A percentile compares a stretch with the other conserved stretches of the same genome.
Conservation (phyloP, 768 basidiomycete species). For the Naganishia onofrii region DNA sequence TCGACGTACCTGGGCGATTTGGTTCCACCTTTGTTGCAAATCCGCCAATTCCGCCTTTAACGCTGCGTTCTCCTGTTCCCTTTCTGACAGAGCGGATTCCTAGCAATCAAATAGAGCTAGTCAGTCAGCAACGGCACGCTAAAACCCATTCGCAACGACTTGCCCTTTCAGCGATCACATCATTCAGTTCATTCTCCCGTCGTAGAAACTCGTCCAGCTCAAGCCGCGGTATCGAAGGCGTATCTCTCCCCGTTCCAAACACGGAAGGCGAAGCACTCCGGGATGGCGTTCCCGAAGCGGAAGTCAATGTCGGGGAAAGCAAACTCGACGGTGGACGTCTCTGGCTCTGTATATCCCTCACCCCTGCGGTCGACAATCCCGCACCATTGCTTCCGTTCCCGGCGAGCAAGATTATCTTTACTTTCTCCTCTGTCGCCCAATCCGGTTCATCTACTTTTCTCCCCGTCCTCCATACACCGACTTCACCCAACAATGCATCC, state of each 20-base stretch:
- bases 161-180: constrained; percentile 75
- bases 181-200: constrained; percentile 93
- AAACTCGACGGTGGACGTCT: constrained; percentile 20
- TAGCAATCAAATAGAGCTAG: constrained; percentile 39
- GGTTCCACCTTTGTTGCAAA: constrained; percentile 84
- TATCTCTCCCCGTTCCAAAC: constrained; percentile 21
- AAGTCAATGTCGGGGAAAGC: constrained; percentile 15
- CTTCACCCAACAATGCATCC: constrained; percentile 77
- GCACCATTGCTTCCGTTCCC: constrained; percentile 15
- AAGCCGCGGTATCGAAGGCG: constrained; percentile 43
- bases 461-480: constrained; percentile 83
- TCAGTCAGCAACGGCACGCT: constrained; percentile 1
- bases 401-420: constrained; percentile 35
- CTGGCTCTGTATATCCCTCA: not conserved
- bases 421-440: constrained; percentile 72
- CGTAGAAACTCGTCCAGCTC: constrained; percentile 95
- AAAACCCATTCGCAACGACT: constrained; percentile 34
- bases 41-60: constrained; percentile 82
- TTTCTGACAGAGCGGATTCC: constrained; percentile 72
- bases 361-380: not conserved
- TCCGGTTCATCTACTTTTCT: constrained; percentile 76
- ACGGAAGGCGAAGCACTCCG: constrained; percentile 19
- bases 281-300: constrained; percentile 10
- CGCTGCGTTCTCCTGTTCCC: constrained; percentile 83
- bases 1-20: constrained; percentile 65